These are phyloP conservation scores for Aspergillus sp. DNA, from an alignment of 2,329 filamentous ascomycete species.

Conservation along the genomic window DNA sequence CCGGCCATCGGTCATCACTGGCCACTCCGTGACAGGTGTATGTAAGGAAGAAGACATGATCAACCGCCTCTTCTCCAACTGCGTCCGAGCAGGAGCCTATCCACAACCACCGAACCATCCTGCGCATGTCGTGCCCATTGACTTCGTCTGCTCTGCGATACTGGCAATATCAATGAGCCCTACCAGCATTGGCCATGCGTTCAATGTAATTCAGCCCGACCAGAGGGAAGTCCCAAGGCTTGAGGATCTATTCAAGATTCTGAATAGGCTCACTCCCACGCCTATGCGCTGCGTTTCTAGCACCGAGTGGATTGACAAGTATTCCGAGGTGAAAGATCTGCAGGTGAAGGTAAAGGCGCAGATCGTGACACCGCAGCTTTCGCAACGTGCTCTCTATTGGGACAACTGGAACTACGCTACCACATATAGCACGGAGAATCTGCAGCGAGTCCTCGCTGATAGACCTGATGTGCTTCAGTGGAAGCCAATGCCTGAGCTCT, in stretches of 20 bases:
- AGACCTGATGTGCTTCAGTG: slow-evolving; percentile 1
- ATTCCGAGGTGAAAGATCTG: not conserved
- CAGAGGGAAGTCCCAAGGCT: slow-evolving; percentile 3
- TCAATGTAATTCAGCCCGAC: slow-evolving; percentile 15
- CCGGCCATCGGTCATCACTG: slow-evolving; percentile 16
- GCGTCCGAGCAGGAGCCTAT: slow-evolving; percentile 14
- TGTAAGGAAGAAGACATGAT: slow-evolving; percentile 17
- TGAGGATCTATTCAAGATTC: not conserved
- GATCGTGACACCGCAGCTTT: slow-evolving; percentile 1
- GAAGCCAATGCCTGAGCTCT: slow-evolving; percentile 5
- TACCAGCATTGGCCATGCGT: slow-evolving; percentile 16
- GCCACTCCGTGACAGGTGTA: slow-evolving; percentile 15
- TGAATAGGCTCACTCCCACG: not conserved
- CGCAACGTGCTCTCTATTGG: slow-evolving; percentile 1
- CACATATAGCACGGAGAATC: slow-evolving; percentile 4
- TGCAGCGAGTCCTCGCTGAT: slow-evolving; percentile 5
- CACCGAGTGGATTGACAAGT: slow-evolving; percentile 1
- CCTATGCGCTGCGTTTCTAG: slow-evolving; percentile 3
- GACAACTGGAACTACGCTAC: slow-evolving; percentile 5
- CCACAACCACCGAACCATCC: slow-evolving; percentile 10
- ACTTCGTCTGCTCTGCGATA: slow-evolving; percentile 14
- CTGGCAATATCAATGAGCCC: slow-evolving; percentile 10
- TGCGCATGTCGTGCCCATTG: slow-evolving; percentile 15
- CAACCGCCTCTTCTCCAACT: slow-evolving; percentile 16
- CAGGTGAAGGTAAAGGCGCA: not conserved